phyloP scores from a whole-genome alignment of 768 basidiomycete species.

The Tylopilus plumbeoviolaceoides region DNA sequence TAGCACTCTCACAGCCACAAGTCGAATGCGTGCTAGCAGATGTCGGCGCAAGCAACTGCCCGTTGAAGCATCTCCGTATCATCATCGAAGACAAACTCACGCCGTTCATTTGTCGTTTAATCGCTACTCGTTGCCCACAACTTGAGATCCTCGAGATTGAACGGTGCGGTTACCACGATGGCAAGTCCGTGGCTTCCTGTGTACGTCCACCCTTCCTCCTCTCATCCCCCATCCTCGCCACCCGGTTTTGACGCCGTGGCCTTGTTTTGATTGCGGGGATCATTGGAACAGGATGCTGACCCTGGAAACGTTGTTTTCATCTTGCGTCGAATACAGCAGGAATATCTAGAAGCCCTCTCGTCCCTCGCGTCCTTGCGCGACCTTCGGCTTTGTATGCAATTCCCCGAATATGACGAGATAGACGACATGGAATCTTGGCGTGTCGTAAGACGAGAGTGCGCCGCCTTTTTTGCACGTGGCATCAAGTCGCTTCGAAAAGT shows the following conservation, averaged over 20 bases:
- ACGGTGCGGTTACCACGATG: conserved; percentile 35
- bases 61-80: conserved; percentile 32
- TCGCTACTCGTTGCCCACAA: conserved; percentile 29
- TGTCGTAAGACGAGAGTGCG: conserved; percentile 25
- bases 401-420: conserved; percentile 32
- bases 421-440: conserved; percentile 33
- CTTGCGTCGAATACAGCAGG: conserved; percentile 28
- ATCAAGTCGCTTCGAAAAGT: conserved; percentile 31
- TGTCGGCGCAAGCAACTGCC: conserved; percentile 29
- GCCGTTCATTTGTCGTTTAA: conserved; percentile 26
- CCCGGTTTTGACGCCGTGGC: conserved; percentile 14
- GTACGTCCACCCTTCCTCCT: conserved; percentile 28
- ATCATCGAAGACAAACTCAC: conserved; percentile 36
- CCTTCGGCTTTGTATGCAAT: conserved; percentile 35
- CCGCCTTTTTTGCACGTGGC: conserved; percentile 26
- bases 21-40: conserved; percentile 29
- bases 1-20: conserved; percentile 33
- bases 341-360: conserved; percentile 32
- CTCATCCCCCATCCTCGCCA: conserved; percentile 5
- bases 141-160: conserved; percentile 33
- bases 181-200: conserved; percentile 33
- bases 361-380: conserved; percentile 26
- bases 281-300: conserved; percentile 28
- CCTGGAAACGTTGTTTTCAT: conserved; percentile 28
- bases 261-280: conserved; percentile 21